Base-by-base conservation (phyloP, 2,329 filamentous ascomycete species). In the Pestalotiopsis sp. region DNA sequence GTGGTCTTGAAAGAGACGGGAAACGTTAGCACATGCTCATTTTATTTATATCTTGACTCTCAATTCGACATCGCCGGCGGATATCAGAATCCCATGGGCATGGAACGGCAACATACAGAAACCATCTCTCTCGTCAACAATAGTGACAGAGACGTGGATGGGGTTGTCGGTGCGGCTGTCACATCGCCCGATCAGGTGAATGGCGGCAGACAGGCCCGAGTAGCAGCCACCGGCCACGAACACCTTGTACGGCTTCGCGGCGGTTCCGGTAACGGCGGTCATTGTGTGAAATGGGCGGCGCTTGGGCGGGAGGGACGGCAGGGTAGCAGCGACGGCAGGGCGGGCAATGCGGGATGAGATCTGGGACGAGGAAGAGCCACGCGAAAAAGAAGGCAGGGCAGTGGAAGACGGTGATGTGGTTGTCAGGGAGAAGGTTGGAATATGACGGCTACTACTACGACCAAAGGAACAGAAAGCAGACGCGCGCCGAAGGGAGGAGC, bases 81-180 rank as follows among this genome's bases (percentile, higher is more conserved):
- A 23, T 20, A 25, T 27, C 11, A 7, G 27, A 49, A 66, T 68
- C 66, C 66, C 36, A 31, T 55, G 69, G 58, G 72, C 7, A 31
- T 52, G 41, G 14, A 11, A n/a, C 25, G 36, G 58, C 3, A 62
- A 80, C 90, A 74, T 83, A 94, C 92, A 94, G 78, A 90, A 94
- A n/a, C 93, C 93, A 82, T 95, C 92, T n/a, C 91, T 84, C 78
- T 94, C 91, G 74, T 95, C 92, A 27, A 93, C 89, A 25, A 95
- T 86, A 25, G 91, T 94, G 64, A 95, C 90, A 49, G 93, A 86
- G 14, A 93, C 79, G 1, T 88, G 84, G 59, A 91, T 82, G 27
- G 82, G 83, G 59, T 83, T 81, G 23, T 82, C 76, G 38, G 71
- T 80, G 72, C 73, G 84, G 73, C 75, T 85, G 80, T 87, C 83